phyloP scores from a whole-genome alignment of 768 basidiomycete genomes.

The Hemileccinum impolitum region DNA sequence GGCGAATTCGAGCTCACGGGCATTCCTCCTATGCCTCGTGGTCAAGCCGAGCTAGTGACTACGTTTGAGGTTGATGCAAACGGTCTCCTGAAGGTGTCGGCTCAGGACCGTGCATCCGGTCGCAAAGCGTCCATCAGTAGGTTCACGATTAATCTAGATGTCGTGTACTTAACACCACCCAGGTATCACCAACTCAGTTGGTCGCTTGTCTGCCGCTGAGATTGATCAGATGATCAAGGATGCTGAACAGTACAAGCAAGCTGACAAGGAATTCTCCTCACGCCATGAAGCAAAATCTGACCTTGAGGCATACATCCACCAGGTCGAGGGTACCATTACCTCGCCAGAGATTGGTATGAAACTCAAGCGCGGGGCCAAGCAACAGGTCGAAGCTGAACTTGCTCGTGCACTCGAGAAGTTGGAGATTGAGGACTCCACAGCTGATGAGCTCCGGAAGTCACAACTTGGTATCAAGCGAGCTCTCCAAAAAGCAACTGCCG shows the following conservation, averaged over 20 bases:
- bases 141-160: constrained; percentile 27
- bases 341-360: constrained; percentile 97
- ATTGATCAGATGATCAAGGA: constrained; percentile 99
- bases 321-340: constrained; percentile 94
- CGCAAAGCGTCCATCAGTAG: constrained; percentile 97
- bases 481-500: constrained; percentile 95
- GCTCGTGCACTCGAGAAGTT: constrained; percentile 97
- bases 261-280: constrained; percentile 96
- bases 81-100: constrained; percentile 98
- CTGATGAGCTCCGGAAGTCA: constrained; percentile 94
- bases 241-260: constrained; percentile 92
- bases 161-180: constrained; percentile 6
- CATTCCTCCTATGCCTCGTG: constrained; percentile 98
- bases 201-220: constrained; percentile 94
- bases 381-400: constrained; percentile 94
- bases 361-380: constrained; percentile 95
- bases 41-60: constrained; percentile 98
- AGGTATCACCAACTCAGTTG: constrained; percentile 99
- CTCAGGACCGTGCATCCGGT: constrained; percentile 96
- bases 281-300: constrained; percentile 98
- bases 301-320: constrained; percentile 96
- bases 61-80: constrained; percentile 99
- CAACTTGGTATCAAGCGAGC: constrained; percentile 95
- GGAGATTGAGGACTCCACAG: constrained; percentile 92
- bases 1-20: constrained; percentile 99